These are phyloP conservation scores for Sphaerulina musiva DNA, from an alignment of 2,329 filamentous ascomycete species.

Conservation along the genomic window DNA sequence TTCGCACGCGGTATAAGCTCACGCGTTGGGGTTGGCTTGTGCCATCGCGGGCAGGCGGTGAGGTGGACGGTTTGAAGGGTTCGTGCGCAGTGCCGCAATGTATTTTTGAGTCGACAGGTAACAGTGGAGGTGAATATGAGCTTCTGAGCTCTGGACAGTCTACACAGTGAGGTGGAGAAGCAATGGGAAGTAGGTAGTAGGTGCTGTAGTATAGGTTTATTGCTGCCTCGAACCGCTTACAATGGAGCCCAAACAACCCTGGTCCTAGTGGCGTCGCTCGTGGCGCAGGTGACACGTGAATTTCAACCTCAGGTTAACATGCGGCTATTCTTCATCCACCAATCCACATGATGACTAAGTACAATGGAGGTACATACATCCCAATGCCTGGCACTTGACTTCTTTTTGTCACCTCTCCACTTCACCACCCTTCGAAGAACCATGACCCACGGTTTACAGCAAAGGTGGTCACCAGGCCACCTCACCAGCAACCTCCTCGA, in stretches of 20 bases:
- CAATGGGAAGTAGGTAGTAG: neutral
- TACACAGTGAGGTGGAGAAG: neutral
- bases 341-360: too few species aligned
- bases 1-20: slow-evolving; percentile 11
- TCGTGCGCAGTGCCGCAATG: neutral
- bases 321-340: too few species aligned
- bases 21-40: slow-evolving; percentile 31
- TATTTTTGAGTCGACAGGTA: neutral
- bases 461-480: too few species aligned
- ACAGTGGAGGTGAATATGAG: neutral
- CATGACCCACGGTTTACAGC: too few species aligned
- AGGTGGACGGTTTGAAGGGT: neutral
- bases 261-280: too few species aligned
- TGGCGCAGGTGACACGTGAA: too few species aligned
- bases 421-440: too few species aligned
- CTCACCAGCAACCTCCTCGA: too few species aligned
- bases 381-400: too few species aligned
- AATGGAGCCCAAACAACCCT: neutral
- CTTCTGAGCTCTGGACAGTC: neutral
- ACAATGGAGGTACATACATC: too few species aligned
- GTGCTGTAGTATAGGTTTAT: neutral
- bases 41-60: slow-evolving; percentile 26
- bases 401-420: too few species aligned
- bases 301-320: too few species aligned
- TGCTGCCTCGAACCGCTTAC: neutral